phyloP scores from a whole-genome alignment of 2,329 filamentous ascomycete genomes.

The Drechslerella stenobrocha region DNA sequence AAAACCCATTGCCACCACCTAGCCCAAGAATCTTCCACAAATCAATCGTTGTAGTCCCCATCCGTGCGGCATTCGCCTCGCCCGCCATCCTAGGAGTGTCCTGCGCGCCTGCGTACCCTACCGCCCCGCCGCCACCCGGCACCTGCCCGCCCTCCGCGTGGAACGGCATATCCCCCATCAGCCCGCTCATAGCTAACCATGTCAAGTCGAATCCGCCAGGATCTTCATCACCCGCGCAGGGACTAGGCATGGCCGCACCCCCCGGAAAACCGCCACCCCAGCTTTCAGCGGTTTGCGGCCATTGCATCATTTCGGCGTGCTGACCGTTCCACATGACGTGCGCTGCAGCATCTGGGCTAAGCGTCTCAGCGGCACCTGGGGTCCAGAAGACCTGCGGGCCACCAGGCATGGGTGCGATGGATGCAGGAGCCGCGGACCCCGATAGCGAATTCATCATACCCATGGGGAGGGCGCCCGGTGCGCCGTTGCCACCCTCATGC shows the following conservation, averaged over 20 bases:
- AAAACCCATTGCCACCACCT: conserved; percentile 22
- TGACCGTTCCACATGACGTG: conserved; percentile 41
- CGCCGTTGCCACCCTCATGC: not conserved
- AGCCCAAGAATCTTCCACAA: conserved; percentile 41
- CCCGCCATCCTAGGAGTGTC: conserved; percentile 38
- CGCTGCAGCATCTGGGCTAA: conserved; percentile 39
- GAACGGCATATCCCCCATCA: conserved; percentile 46
- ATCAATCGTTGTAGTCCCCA: conserved; percentile 45
- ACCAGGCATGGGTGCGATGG: conserved; percentile 10
- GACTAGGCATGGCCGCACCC: conserved; percentile 12
- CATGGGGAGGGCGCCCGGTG: not conserved
- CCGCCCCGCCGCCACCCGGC: conserved; percentile 21
- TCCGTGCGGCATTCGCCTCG: conserved; percentile 30
- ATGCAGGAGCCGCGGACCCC: not conserved
- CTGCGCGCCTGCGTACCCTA: conserved; percentile 33
- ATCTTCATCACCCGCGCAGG: conserved; percentile 18
- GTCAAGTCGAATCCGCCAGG: conserved; percentile 37
- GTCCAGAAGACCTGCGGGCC: conserved; percentile 30
- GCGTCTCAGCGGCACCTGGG: conserved; percentile 20
- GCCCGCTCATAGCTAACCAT: conserved; percentile 43
- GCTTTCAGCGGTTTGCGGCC: conserved; percentile 16
- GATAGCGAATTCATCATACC: conserved; percentile 13
- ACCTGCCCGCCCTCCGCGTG: conserved; percentile 29
- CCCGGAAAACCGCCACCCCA: conserved; percentile 20
- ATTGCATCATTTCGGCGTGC: conserved; percentile 37